A percentile compares a stretch with the other conserved stretches of the same genome.
Conservation (phyloP, 23 red algal genomes). For the Porphyridium purpureum region DNA sequence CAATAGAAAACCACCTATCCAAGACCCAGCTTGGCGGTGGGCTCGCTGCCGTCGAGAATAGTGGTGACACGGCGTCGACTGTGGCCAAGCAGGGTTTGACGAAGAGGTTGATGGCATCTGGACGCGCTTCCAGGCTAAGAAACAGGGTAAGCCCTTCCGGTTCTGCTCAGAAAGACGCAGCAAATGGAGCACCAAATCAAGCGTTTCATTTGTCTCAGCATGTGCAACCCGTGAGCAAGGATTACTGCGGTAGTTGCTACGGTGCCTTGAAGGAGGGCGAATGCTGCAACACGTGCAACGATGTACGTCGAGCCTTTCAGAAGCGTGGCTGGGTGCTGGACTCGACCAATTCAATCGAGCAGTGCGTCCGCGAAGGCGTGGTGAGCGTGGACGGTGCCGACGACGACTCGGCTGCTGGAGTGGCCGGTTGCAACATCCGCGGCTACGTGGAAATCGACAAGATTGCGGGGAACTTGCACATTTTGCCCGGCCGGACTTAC, state of each 20-base stretch:
- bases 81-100: background rate
- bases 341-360: constrained; percentile 17
- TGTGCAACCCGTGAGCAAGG: background rate
- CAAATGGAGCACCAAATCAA: background rate
- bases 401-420: constrained; percentile 4
- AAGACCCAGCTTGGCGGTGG: background rate
- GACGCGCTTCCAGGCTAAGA: background rate
- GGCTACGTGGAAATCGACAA: constrained; percentile 53
- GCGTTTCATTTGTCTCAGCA: background rate
- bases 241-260: constrained; percentile 8
- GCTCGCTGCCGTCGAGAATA: background rate
- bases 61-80: background rate
- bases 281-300: constrained; percentile 77
- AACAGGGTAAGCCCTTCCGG: background rate
- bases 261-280: background rate
- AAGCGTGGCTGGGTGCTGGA: constrained; percentile 58
- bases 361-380: constrained; percentile 55
- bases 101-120: background rate
- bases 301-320: constrained; percentile 56
- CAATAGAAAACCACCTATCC: no score
- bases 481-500: constrained; percentile 63
- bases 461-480: constrained; percentile 75
- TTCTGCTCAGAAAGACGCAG: background rate
- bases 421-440: constrained; percentile 51
- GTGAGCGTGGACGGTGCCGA: constrained; percentile 6